Percentiles rank a stretch among this genome's conserved stretches.
Conservation (phyloP, 805 yeast genomes). For the Pichia manshurica region DNA sequence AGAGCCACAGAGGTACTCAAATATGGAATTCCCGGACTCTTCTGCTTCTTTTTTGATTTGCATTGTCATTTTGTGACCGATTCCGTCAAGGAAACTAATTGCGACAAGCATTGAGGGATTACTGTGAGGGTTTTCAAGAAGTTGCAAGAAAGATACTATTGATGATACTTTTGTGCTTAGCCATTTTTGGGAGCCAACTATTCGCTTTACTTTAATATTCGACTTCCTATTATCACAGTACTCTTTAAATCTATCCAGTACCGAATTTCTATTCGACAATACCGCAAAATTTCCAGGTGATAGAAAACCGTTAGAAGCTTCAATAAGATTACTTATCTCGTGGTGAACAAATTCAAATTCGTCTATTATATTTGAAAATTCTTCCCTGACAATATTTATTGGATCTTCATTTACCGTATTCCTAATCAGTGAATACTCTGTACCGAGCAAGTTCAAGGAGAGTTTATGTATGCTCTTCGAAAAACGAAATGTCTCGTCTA, state of each 20-base stretch:
- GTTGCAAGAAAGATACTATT: slow-evolving; percentile 44
- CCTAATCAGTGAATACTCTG: slow-evolving; percentile 10
- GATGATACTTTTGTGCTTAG: slow-evolving; percentile 37
- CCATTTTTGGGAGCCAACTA: slow-evolving; percentile 49
- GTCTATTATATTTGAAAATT: slow-evolving; percentile 28
- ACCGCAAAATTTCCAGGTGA: slow-evolving; percentile 47
- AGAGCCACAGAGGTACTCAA: slow-evolving; percentile 19
- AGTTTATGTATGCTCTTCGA: slow-evolving; percentile 50
- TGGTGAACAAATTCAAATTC: slow-evolving; percentile 39
- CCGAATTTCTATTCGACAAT: slow-evolving; percentile 47
- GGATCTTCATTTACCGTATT: slow-evolving; percentile 18
- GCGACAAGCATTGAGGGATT: slow-evolving; percentile 25
- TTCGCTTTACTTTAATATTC: slow-evolving; percentile 32
- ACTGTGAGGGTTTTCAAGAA: slow-evolving; percentile 31
- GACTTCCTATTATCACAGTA: slow-evolving; percentile 27
- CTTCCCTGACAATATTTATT: slow-evolving; percentile 22
- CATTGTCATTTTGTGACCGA: slow-evolving; percentile 21
- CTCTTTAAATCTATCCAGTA: slow-evolving; percentile 36
- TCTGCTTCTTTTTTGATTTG: slow-evolving; percentile 17
- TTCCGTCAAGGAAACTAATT: slow-evolving; percentile 19
- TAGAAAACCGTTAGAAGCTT: slow-evolving; percentile 37
- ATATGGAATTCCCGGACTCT: slow-evolving; percentile 20
- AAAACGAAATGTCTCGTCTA: slow-evolving; percentile 54
- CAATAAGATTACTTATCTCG: slow-evolving; percentile 40
- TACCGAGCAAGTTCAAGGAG: slow-evolving; percentile 31